Evolutionary conservation across 2,329 filamentous ascomycete species (phyloP), one percentile per base, ranked within the genome.

Genomic region (Coccinonectria pachysandricola): DNA sequence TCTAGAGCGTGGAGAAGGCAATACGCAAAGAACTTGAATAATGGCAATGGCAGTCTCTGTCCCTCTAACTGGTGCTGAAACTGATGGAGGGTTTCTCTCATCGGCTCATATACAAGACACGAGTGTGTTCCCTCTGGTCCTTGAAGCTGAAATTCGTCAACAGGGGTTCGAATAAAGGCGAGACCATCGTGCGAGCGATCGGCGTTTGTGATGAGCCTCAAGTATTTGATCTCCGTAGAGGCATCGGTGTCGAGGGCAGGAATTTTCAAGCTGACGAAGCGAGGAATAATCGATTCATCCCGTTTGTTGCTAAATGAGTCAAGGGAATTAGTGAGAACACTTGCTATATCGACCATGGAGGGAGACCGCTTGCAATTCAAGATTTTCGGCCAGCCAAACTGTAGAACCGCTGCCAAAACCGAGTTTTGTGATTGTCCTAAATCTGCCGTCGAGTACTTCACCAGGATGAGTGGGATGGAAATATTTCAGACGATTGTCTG

Each of bases 371-470:
- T 24, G 32, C 36, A 24, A 39, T 24, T 31, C 23, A 13, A 45
- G 27, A 24, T 43, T 42, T 22, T 43, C 37, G 10, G 53, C 53
- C 15, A 58, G 42, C 52, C 55, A 60, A 18, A 57, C 52, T 10
- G 54, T 59, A 23, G 52, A 58, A 12, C 40, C 45, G 7, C 36
- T 37, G 18, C 52, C 54, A 31, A 40, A 56, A 7, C 53, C 55
- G 11, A 60, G 39, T 38, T 59, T 57, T 12, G 44, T 32, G 11
- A 51, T 38, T 1, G 50, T 42, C 32, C 53, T 48, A 38, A 57
- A 59, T 32, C 47, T 37, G 19, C 43, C 35, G 25, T 53, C 41
- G 10, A 59, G 42, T 13, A 53, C 27, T 21, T 52, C 43, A n/a
- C 47, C 40, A 4, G 36, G 21, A 3, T 27, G 16, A 1, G 41